Percentiles rank a stretch among this genome's conserved stretches.
phyloP scores from a whole-genome alignment of 495 filamentous ascomycete species.

The Penicillium goetzii region DNA sequence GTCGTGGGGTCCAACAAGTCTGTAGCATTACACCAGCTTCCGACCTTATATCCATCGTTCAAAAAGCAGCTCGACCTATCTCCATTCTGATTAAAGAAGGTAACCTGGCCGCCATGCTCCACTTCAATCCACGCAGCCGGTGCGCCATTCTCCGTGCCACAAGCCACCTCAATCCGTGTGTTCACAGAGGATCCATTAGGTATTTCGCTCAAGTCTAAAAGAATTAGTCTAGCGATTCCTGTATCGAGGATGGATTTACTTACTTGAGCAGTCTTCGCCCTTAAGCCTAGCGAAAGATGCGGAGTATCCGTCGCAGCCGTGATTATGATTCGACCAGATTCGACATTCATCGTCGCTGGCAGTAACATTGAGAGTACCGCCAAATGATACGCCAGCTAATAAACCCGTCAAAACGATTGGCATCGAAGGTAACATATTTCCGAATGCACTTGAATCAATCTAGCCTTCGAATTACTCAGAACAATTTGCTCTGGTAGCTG shows the following conservation, averaged over 20 bases:
- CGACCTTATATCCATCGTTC: not conserved
- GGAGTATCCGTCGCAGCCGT: not conserved
- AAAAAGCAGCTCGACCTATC: not conserved
- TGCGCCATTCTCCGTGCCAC: not conserved
- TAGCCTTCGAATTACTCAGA: no score
- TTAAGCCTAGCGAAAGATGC: not conserved
- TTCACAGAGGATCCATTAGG: not conserved
- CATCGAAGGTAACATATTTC: no score
- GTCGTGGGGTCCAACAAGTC: not conserved
- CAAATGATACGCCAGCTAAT: not conserved
- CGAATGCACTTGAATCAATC: no score
- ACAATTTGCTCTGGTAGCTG: no score
- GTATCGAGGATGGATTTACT: not conserved
- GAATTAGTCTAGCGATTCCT: not conserved
- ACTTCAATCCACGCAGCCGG: not conserved
- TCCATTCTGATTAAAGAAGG: not conserved
- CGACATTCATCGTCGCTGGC: not conserved
- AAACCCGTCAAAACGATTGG: no score
- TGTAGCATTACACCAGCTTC: not conserved
- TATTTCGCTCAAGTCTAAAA: not conserved
- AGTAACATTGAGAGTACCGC: not conserved
- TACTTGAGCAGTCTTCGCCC: not conserved
- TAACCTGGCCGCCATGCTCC: not conserved
- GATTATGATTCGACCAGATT: not conserved
- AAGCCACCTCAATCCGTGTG: not conserved